Evolutionary conservation across 371 early-diverging fungal genomes (phyloP), one percentile per base, ranked within the genome.

Genomic region (Mortierella sp.): DNA sequence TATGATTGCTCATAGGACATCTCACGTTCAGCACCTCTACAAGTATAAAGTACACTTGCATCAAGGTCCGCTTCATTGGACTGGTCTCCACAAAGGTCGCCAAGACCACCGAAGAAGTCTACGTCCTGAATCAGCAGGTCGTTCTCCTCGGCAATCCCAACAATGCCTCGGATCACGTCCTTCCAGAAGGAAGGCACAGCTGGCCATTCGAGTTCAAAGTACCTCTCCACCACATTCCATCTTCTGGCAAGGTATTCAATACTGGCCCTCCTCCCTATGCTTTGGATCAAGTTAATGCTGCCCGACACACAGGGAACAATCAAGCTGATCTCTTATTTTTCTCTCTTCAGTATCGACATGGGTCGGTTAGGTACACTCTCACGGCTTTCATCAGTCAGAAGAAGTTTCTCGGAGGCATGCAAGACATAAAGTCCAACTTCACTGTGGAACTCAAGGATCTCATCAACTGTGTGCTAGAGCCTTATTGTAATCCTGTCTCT

Each of bases 121-220:
- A 62, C 41, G 60, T 73, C 28, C 28, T 73, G 26, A 73, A 62
- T 44, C 63, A 67, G 23, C 73, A 73, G 50, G 44, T 50, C n/a
- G 73, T 67, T 41, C 63, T 73, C 28, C 67, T 62, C 26, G 73
- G 73, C 39, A 52, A 73, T 9, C 44, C 73, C 62, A 73, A 61
- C 48, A 66, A 67, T 34, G 39, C 67, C n/a, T 32, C 37, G n/a
- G 64, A 54, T 7, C 46, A 12, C 23, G 50, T 49, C 31, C 54
- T 73, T n/a, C 47, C 30, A 6, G 59, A 73, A 26, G 73, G 73
- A 7, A 57, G 49, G 15, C 56, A 73, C 48, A 48, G 47, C 34
- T 73, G 73, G 73, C 58, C 59, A 9, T 73, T 73, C 24, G 62
- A 56, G 31, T 73, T 73, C 48, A 21, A 30, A 14, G 41, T 73